Conservation (phyloP, 805 yeast genomes). For the Candida odintsovae region DNA sequence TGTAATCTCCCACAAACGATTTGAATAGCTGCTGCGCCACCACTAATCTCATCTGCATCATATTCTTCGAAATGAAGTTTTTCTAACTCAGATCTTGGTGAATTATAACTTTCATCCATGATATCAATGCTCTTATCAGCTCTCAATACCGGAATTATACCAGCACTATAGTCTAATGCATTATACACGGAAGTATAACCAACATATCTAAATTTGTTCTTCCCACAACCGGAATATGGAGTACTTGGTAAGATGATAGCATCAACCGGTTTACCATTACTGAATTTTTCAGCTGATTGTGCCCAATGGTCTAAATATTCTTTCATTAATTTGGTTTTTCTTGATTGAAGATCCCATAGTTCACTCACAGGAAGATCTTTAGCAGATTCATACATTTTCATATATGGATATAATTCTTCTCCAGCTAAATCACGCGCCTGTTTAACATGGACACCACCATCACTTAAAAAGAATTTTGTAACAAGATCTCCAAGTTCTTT, state of each 20-base stretch:
- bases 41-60: slow-evolving; percentile 47
- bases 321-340: slow-evolving; percentile 33
- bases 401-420: slow-evolving; percentile 41
- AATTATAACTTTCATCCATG: slow-evolving; percentile 28
- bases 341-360: slow-evolving; percentile 38
- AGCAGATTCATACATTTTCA: slow-evolving; percentile 33
- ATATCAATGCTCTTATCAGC: slow-evolving; percentile 41
- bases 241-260: slow-evolving; percentile 37
- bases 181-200: slow-evolving; percentile 51
- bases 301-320: slow-evolving; percentile 39
- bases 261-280: slow-evolving; percentile 39
- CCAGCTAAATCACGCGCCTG: slow-evolving; percentile 32
- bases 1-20: slow-evolving; percentile 52
- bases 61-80: slow-evolving; percentile 38
- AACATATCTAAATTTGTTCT: slow-evolving; percentile 19
- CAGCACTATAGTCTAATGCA: slow-evolving; percentile 50
- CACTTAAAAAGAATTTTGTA: slow-evolving; percentile 27
- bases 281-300: slow-evolving; percentile 28
- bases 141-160: slow-evolving; percentile 51
- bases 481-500: slow-evolving; percentile 28
- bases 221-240: slow-evolving; percentile 31
- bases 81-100: slow-evolving; percentile 37
- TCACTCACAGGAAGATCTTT: slow-evolving; percentile 32
- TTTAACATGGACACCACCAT: slow-evolving; percentile 36
- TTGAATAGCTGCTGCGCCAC: slow-evolving; percentile 63